Percentiles rank a stretch among this genome's conserved stretches.
Conservation (phyloP, 768 basidiomycete genomes). For the Ephemerocybe angulata region DNA sequence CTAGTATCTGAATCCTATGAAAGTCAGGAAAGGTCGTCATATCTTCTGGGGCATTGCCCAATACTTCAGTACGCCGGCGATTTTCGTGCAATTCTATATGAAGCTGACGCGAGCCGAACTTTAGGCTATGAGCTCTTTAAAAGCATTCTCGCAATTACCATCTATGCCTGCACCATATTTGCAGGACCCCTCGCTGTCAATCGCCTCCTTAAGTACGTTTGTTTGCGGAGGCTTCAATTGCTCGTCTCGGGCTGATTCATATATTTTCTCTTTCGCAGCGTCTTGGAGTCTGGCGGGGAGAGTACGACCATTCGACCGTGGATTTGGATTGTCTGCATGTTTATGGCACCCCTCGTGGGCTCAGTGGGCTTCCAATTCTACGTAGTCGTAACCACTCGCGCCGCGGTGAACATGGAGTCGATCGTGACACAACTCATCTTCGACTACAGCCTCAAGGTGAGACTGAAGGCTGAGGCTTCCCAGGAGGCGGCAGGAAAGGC, state of each 20-base stretch:
- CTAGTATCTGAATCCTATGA: slow-evolving; percentile 35
- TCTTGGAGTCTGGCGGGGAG: slow-evolving; percentile 20
- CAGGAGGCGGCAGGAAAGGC: neutral
- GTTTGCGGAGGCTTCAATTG: too few relatives aligned
- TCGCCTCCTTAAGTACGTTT: slow-evolving; percentile 29
- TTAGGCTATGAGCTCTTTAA: slow-evolving; percentile 28
- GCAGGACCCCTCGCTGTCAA: slow-evolving; percentile 41
- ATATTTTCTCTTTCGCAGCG: slow-evolving; percentile 10
- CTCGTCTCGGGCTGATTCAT: neutral
- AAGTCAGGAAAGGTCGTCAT: slow-evolving; percentile 38
- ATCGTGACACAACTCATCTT: slow-evolving; percentile 38
- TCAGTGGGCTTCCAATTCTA: slow-evolving; percentile 25
- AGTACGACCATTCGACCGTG: slow-evolving; percentile 10
- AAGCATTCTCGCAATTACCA: slow-evolving; percentile 28
- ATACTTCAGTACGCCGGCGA: slow-evolving; percentile 18
- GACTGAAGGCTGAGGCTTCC: slow-evolving; percentile 45
- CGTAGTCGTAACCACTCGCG: slow-evolving; percentile 43
- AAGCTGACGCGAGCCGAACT: neutral
- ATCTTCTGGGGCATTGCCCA: slow-evolving; percentile 45
- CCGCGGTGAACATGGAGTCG: slow-evolving; percentile 45
- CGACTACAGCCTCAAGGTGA: slow-evolving; percentile 50
- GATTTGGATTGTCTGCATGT: slow-evolving; percentile 14
- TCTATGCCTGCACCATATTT: slow-evolving; percentile 28
- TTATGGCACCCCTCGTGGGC: slow-evolving; percentile 5
- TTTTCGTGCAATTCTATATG: neutral